These are phyloP conservation scores for Fusarium agapanthi DNA, from an alignment of 2,329 filamentous ascomycete species.

Conservation along the genomic window DNA sequence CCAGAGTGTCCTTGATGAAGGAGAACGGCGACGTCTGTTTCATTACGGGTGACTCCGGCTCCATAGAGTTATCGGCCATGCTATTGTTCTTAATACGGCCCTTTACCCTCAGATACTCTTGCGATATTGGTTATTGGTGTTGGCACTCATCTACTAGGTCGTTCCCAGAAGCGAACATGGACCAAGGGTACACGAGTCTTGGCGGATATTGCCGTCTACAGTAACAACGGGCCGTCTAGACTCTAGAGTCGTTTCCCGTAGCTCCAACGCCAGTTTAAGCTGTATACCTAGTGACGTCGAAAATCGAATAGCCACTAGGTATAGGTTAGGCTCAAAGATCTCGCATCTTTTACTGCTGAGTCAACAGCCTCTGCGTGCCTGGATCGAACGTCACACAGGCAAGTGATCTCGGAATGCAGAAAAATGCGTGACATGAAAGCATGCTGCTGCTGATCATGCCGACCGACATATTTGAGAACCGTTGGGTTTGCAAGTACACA, in stretches of 20 bases:
- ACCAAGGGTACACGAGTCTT: not conserved
- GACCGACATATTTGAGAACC: constrained; percentile 19
- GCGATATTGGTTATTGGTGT: not conserved
- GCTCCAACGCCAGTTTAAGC: constrained; percentile 10
- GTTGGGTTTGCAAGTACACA: constrained; percentile 13
- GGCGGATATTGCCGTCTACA: constrained; percentile 20
- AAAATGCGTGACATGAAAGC: constrained; percentile 36
- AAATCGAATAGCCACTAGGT: not conserved
- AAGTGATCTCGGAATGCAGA: constrained; percentile 10
- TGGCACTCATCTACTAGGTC: not conserved
- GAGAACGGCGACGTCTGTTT: constrained; percentile 11
- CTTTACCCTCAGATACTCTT: constrained; percentile 2
- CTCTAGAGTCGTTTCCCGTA: constrained; percentile 11
- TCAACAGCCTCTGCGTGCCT: constrained; percentile 14
- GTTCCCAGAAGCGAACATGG: not conserved
- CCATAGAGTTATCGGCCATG: constrained; percentile 28
- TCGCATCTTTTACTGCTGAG: not conserved
- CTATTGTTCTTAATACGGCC: constrained; percentile 24
- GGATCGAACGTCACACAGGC: constrained; percentile 7
- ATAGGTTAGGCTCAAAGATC: constrained; percentile 1
- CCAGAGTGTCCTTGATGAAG: not conserved
- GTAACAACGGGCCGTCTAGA: constrained; percentile 17
- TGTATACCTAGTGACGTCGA: constrained; percentile 13
- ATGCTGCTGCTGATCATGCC: constrained; percentile 30
- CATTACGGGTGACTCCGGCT: constrained; percentile 14